A percentile compares a stretch with the other conserved stretches of the same genome.
phyloP scores from a whole-genome alignment of 1,139 yeast genomes.

The Candida buenavistaensis region DNA sequence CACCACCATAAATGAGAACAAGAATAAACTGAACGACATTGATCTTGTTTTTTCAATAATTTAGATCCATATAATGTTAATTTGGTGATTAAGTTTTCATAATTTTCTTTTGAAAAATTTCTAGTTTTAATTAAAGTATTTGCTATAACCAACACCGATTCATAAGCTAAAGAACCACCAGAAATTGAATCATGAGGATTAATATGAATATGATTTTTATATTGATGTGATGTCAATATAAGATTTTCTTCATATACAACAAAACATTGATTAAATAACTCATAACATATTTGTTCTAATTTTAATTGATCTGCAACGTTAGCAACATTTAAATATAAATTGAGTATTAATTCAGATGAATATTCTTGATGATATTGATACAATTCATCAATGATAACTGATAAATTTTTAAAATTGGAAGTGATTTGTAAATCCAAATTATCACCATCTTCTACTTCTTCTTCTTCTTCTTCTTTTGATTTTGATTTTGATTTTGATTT shows the following conservation, averaged over 20 bases:
- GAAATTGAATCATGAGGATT: conserved; percentile 42
- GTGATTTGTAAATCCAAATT: conserved; percentile 31
- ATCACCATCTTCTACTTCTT: conserved; percentile 14
- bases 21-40: conserved; percentile 83
- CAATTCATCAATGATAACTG: conserved; percentile 71
- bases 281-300: conserved; percentile 64
- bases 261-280: conserved; percentile 85
- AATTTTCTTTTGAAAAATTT: conserved; percentile 60
- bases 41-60: conserved; percentile 87
- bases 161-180: conserved; percentile 40
- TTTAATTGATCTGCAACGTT: conserved; percentile 74
- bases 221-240: conserved; percentile 22
- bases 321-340: conserved; percentile 57
- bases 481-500: too few relatives aligned
- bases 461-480: too few relatives aligned
- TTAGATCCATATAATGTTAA: conserved; percentile 87
- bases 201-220: conserved; percentile 17
- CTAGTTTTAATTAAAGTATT: conserved; percentile 64
- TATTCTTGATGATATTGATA: conserved; percentile 49
- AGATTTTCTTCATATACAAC: conserved; percentile 81
- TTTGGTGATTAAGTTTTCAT: conserved; percentile 79
- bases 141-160: conserved; percentile 48
- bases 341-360: conserved; percentile 50
- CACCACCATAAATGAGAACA: conserved; percentile 98
- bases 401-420: conserved; percentile 67